These are phyloP conservation scores for Metroxylon sagu DNA, from an alignment of 176 grass and related monocot species.

Conservation along the genomic window DNA sequence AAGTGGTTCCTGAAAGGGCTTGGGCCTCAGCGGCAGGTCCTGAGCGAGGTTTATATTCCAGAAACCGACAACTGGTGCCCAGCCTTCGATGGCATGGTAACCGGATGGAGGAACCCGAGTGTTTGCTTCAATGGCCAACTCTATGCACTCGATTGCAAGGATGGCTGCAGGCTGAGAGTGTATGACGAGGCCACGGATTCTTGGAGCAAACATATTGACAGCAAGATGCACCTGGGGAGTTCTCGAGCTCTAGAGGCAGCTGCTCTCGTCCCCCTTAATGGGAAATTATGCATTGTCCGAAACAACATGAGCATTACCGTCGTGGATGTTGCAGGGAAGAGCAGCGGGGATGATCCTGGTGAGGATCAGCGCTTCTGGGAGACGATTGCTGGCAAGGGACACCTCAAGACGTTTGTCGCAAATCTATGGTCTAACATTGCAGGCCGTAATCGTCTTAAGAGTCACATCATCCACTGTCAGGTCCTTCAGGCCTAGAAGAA, in stretches of 20 bases:
- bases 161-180: constrained; percentile 52
- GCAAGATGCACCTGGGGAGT: constrained; percentile 52
- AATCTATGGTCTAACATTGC: constrained; percentile 43
- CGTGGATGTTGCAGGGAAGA: constrained; percentile 27
- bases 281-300: constrained; percentile 60
- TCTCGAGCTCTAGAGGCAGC: constrained; percentile 51
- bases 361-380: constrained; percentile 33
- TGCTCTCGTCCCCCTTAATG: constrained; percentile 39
- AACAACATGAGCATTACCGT: constrained; percentile 69
- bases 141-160: constrained; percentile 65
- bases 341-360: background rate
- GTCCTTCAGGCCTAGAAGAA: constrained; percentile 55
- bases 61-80: constrained; percentile 35
- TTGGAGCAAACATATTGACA: constrained; percentile 37
- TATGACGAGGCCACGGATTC: constrained; percentile 36
- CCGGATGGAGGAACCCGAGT: constrained; percentile 68
- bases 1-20: constrained; percentile 80
- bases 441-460: constrained; percentile 36
- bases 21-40: constrained; percentile 38
- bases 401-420: constrained; percentile 41
- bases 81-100: constrained; percentile 51
- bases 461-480: constrained; percentile 64
- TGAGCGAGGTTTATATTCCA: constrained; percentile 50
- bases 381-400: constrained; percentile 38
- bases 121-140: constrained; percentile 39